phyloP scores from a whole-genome alignment of 116 monocot genomes.

The Thalassia testudinum region DNA sequence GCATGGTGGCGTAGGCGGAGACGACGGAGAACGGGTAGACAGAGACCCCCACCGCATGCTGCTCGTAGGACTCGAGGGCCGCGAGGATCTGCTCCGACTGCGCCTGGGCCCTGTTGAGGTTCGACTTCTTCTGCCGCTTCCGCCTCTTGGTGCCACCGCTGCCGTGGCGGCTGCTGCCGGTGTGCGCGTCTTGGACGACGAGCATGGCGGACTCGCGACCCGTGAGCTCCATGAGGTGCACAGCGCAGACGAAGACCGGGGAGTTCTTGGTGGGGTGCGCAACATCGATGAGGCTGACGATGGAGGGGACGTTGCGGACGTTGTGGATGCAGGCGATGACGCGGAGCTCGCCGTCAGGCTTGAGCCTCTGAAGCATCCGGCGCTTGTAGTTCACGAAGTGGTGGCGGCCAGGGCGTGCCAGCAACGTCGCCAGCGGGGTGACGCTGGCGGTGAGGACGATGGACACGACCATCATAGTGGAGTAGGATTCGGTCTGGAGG shows the following conservation, averaged over 20 bases:
- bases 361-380: constrained; percentile 11
- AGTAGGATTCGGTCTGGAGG: constrained; percentile 34
- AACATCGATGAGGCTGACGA: constrained; percentile 19
- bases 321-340: constrained; percentile 23
- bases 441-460: constrained; percentile 10
- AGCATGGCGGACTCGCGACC: constrained; percentile 22
- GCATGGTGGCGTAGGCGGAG: constrained; percentile 15
- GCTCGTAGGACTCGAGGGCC: constrained; percentile 11
- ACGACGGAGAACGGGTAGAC: constrained; percentile 9
- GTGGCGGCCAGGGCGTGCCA: constrained; percentile 10
- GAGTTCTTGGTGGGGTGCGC: constrained; percentile 17
- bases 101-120: not conserved
- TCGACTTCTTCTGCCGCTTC: not conserved
- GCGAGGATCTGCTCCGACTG: constrained; percentile 6
- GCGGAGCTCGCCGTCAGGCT: constrained; percentile 26
- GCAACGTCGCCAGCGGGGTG: constrained; percentile 5
- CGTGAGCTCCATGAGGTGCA: constrained; percentile 39
- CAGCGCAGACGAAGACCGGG: constrained; percentile 23
- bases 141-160: not conserved
- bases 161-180: not conserved
- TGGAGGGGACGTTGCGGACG: constrained; percentile 15
- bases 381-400: constrained; percentile 25
- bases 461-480: constrained; percentile 18
- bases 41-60: constrained; percentile 8
- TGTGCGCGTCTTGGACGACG: constrained; percentile 11